phyloP scores from a whole-genome alignment of 768 basidiomycete species.

The Auriculariales sp. region DNA sequence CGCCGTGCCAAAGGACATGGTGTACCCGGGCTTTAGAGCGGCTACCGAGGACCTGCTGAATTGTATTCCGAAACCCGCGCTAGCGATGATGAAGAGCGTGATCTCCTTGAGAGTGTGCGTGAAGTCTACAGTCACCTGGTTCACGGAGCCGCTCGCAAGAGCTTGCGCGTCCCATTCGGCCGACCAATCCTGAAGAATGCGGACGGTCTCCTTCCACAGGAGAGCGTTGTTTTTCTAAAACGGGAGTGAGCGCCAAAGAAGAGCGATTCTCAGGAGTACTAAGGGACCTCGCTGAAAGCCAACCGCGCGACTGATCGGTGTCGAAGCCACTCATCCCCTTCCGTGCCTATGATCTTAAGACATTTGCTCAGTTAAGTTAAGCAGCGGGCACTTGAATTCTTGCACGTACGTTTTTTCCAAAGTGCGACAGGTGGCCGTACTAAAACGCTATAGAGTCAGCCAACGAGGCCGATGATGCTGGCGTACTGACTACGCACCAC shows the following conservation, averaged over 20 bases:
- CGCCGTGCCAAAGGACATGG: conserved; percentile 16
- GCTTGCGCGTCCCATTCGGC: background rate
- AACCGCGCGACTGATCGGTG: background rate
- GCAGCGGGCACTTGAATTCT: background rate
- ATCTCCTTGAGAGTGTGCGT: background rate
- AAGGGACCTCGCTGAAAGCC: background rate
- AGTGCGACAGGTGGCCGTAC: background rate
- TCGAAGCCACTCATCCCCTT: background rate
- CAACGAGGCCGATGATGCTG: background rate
- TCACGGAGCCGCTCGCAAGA: background rate
- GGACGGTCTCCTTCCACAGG: background rate
- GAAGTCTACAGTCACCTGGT: background rate
- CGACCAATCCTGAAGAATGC: background rate
- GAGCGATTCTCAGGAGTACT: too few relatives aligned
- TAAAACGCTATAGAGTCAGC: background rate
- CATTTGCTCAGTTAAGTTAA: too few relatives aligned
- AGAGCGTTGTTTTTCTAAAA: background rate
- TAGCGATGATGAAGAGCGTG: conserved; percentile 16
- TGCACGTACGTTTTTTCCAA: background rate
- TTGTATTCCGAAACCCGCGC: conserved; percentile 27
- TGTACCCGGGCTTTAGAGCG: conserved; percentile 15
- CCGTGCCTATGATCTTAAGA: background rate
- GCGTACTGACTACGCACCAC: background rate
- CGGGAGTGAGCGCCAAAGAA: background rate
- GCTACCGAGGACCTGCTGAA: conserved; percentile 17